A percentile compares a stretch with the other conserved stretches of the same genome.
Conservation (phyloP, 1,139 yeast genomes). For the Cylindricascospora bacillispora region DNA sequence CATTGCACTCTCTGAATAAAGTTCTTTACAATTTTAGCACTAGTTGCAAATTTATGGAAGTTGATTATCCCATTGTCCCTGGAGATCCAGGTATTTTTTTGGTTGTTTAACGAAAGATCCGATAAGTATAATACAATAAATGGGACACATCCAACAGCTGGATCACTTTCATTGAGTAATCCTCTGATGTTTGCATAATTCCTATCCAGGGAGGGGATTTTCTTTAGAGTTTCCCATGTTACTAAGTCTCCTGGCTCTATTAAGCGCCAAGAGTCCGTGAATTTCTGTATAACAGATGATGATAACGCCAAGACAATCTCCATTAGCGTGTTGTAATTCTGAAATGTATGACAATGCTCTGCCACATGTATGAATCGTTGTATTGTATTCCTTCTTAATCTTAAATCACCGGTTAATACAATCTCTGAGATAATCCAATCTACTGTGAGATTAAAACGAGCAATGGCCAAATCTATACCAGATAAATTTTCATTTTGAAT, state of each 20-base stretch:
- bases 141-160: conserved; percentile 76
- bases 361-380: conserved; percentile 81
- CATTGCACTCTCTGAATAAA: conserved; percentile 77
- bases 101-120: conserved; percentile 72
- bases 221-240: conserved; percentile 53
- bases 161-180: conserved; percentile 48
- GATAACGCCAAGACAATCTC: conserved; percentile 76
- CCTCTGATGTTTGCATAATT: conserved; percentile 55
- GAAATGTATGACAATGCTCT: conserved; percentile 52
- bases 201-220: conserved; percentile 48
- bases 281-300: conserved; percentile 49
- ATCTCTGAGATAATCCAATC: conserved; percentile 91
- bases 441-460: conserved; percentile 78
- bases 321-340: conserved; percentile 78
- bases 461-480: conserved; percentile 75
- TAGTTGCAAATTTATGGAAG: conserved; percentile 63
- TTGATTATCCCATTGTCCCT: conserved; percentile 41
- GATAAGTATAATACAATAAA: conserved; percentile 77
- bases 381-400: conserved; percentile 52
- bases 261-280: conserved; percentile 64
- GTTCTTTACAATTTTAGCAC: conserved; percentile 68
- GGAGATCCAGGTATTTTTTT: conserved; percentile 32
- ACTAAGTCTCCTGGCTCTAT: conserved; percentile 43
- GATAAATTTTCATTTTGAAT: conserved; percentile 46
- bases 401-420: conserved; percentile 46